These are phyloP conservation scores for Aspergillus carbonarius DNA, from an alignment of 2,329 filamentous ascomycete genomes.

Conservation along the genomic window DNA sequence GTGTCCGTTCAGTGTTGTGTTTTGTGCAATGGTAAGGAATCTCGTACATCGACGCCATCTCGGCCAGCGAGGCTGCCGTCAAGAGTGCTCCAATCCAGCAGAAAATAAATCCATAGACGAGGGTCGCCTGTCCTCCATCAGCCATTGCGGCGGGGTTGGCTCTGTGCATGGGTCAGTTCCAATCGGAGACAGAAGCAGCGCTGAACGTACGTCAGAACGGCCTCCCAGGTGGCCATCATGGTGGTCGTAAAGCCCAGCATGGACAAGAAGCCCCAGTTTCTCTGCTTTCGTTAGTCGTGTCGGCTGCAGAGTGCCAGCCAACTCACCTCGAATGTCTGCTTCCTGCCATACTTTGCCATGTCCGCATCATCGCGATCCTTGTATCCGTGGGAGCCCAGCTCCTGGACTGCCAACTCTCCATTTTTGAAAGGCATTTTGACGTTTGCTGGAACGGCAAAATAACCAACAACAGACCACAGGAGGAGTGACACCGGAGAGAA, in stretches of 20 bases:
- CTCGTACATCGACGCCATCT: slow-evolving; percentile 35
- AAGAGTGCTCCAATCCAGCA: slow-evolving; percentile 31
- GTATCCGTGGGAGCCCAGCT: not conserved
- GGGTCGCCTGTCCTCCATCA: slow-evolving; percentile 32
- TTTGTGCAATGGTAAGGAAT: too few relatives aligned
- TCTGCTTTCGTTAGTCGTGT: slow-evolving; percentile 21
- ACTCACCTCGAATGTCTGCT: slow-evolving; percentile 1
- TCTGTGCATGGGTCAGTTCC: slow-evolving; percentile 17
- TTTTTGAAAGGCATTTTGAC: not conserved
- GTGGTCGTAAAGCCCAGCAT: slow-evolving; percentile 44
- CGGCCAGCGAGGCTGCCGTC: slow-evolving; percentile 29
- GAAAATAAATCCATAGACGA: slow-evolving; percentile 35
- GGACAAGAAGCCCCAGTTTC: slow-evolving; percentile 42
- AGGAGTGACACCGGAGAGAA: not conserved
- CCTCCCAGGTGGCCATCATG: slow-evolving; percentile 43
- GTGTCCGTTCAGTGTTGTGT: not conserved
- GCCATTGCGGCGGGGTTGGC: slow-evolving; percentile 23
- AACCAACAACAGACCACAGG: not conserved
- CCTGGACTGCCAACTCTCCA: not conserved
- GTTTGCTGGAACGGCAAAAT: not conserved
- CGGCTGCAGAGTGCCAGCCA: not conserved
- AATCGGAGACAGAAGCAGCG: not conserved
- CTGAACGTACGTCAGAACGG: slow-evolving; percentile 34
- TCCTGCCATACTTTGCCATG: not conserved
- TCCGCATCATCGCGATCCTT: not conserved